These are phyloP conservation scores for Fraxinus velutina DNA, from an alignment of 305 asterid genomes.

Conservation along the genomic window DNA sequence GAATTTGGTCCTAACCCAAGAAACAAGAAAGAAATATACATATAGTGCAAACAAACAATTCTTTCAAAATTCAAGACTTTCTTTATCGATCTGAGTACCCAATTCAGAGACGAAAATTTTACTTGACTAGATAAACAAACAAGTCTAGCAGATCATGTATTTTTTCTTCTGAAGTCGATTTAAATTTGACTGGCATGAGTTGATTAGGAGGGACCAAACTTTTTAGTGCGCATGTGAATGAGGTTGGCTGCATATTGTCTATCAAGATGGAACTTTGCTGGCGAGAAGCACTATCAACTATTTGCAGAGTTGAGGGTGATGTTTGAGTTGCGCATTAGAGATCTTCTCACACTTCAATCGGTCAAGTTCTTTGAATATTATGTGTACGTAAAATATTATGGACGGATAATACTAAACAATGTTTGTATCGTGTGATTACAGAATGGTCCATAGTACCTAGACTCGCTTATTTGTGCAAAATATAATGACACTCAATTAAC, in stretches of 20 bases:
- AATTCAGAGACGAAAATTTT: not conserved
- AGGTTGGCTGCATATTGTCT: not conserved
- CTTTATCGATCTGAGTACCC: not conserved
- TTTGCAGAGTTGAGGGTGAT: not conserved
- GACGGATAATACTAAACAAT: not conserved
- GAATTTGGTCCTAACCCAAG: not conserved
- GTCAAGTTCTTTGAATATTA: not conserved
- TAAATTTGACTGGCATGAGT: not conserved
- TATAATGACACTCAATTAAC: not conserved
- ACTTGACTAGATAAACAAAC: not conserved
- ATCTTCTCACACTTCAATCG: not conserved
- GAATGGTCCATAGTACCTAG: not conserved
- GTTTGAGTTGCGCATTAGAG: not conserved
- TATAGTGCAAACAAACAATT: not conserved
- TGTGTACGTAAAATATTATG: not conserved
- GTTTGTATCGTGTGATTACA: not conserved
- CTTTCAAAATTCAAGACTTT: not conserved
- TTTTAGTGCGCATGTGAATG: not conserved
- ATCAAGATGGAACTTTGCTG: not conserved
- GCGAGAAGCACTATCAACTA: not conserved
- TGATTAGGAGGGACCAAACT: not conserved
- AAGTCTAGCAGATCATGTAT: not conserved
- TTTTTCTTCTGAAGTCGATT: not conserved
- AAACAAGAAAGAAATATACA: not conserved
- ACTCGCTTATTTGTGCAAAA: too few relatives aligned